Evolutionary conservation across 805 yeast genomes (phyloP).

Genomic region (Schwanniomyces occidentalis): DNA sequence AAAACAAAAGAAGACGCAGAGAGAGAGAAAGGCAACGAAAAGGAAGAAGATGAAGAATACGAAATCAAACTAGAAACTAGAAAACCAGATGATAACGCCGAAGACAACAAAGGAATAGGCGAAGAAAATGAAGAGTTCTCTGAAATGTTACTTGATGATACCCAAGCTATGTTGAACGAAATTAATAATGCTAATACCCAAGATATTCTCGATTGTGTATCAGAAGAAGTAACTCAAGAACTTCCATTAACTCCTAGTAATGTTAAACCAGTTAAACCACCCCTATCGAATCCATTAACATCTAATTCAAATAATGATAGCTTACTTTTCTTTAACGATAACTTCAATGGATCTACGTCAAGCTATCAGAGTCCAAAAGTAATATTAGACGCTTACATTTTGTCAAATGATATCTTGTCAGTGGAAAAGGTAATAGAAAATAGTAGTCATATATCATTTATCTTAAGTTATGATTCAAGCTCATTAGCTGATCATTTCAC

Average conservation of each 20-base stretch:
- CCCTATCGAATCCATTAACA: background rate
- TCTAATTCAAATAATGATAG: background rate
- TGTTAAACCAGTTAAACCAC: background rate
- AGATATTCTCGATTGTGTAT: slow-evolving; percentile 25
- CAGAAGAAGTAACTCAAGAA: slow-evolving; percentile 22
- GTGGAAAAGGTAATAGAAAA: slow-evolving; percentile 44
- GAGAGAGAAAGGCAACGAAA: no score
- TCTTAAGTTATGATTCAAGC: slow-evolving; percentile 68
- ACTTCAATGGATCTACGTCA: no score
- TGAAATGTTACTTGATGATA: slow-evolving; percentile 16
- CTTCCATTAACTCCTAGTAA: slow-evolving; percentile 32
- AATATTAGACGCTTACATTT: slow-evolving; percentile 32
- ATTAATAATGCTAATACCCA: slow-evolving; percentile 41
- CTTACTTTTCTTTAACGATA: background rate
- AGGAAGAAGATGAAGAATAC: background rate
- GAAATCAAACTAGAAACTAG: background rate
- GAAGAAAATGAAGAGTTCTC: background rate
- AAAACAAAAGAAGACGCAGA: slow-evolving; percentile 14
- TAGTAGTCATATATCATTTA: slow-evolving; percentile 75
- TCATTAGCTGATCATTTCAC: slow-evolving; percentile 81
- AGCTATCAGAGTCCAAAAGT: no score
- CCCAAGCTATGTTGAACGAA: slow-evolving; percentile 38
- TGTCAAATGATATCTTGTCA: slow-evolving; percentile 28
- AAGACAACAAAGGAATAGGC: background rate
- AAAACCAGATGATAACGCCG: background rate